Base-by-base conservation (phyloP, 169 alveolate genomes). In the Cryptosporidium xiaoi region DNA sequence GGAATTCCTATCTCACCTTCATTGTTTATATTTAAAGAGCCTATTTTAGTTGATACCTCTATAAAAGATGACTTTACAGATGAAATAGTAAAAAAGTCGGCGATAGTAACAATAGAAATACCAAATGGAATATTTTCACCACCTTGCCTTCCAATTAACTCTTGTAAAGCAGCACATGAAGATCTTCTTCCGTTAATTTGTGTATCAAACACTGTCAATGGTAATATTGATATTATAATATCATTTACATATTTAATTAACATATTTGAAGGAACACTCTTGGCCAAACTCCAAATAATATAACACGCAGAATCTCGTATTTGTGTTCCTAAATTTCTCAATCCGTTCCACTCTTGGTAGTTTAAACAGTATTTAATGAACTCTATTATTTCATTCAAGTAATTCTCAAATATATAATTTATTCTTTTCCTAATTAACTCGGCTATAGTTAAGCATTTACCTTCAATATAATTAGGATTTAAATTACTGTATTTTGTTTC, bases 281-380 rank as follows among this genome's bases (percentile, higher is more conserved):
- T 77, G 24, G 93, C 93, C 33, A 90, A 46, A 34, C 84, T 82
- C 93, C 93, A 90, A 34, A 66, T 71, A 20, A 82, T 90, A 68
- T 71, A 90, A 58, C 93, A 90, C 1, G 91, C 93, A 1, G 93
- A 90, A 69, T 90, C 93, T 24, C 93, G 66, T 20, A 90, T 64
- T 20, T 58, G 90, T 33, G 69, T 65, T n/a, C 69, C 90, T 51
- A 44, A 44, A 69, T 66, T 56, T 65, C 83, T 71, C 20, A 65
- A 29, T 53, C 91, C 67, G 10, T 51, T 60, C 83, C 84, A 64
- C 18, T 58, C 58, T 34, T 90, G 84, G 51, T 71, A 56, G 13
- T 65, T 77, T 24, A 77, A 13, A 33, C 87, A 87, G 40, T 65
- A 82, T 64, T 34, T 51, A 51, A 65, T 55, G 50, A 77, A 83